Base-by-base conservation (phyloP, 805 yeast species). In the Lipomyces japonicus region DNA sequence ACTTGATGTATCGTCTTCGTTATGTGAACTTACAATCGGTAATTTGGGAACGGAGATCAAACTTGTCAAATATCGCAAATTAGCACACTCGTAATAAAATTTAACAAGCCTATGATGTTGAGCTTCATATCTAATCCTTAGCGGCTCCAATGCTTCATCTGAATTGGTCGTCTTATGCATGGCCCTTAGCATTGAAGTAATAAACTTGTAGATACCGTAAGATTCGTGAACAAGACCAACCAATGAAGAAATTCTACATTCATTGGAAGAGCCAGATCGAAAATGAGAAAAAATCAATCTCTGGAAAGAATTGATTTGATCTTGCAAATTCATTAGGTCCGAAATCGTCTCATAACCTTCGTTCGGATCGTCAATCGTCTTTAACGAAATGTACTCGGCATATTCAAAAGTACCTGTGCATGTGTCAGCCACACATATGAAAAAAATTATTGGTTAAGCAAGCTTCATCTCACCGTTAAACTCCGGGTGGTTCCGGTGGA, bases 201-300 rank as follows among this genome's bases (percentile, higher is more conserved):
- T 72, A 61, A 91, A 91, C 67, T 88, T 86, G 68, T 89, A 87
- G 50, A 91, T 88, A 39, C 97, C 97, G 63, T 87, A 90, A 1
- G 95, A 79, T 67, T 91, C 98, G 4, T 91, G 78, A 46, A 91
- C 87, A 68, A 90, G 73, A 2, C 97, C 97, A 32, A 91, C 93
- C 57, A 91, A 72, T 0, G 96, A 88, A 55, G 93, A 79, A 16
- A 87, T 84, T 57, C 84, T 82, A 68, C 95, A 87, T 60, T 91
- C 91, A 34, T 68, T 68, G 46, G 75, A 69, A 24, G 78, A 75
- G 16, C 82, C 76, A 44, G 78, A 80, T 28, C 78, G 75, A 45
- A 89, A 73, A 4, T 84, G 75, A 0, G 95, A 81, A 64, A 91
- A 84, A 9, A 90, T 77, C 35, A 86, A 70, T 53, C 84, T 79